Base-by-base conservation (phyloP, 805 yeast genomes). In the Wickerhamomyces sydowiorum region DNA sequence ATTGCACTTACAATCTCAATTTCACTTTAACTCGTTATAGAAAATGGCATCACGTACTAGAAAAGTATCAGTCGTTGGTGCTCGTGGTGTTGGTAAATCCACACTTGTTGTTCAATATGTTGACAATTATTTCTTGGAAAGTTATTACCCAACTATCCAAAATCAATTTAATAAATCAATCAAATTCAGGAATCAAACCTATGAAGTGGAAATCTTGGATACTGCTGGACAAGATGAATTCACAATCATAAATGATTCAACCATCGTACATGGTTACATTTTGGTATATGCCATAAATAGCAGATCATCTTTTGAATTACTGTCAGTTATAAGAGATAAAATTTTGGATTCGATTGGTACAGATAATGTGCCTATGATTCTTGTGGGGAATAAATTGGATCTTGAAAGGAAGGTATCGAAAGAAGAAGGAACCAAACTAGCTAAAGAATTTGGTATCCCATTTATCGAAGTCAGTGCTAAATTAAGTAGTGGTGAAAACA, bases 191-290 rank as follows among this genome's bases (percentile, higher is more conserved):
- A 84, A 83, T 47, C 82, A 80, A 51, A 86, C 82, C 41, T 89
- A 84, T 59, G 80, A 81, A 40, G 77, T 90, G 21, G 96, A 88
- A 60, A 85, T 89, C 41, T 67, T 88, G 46, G 97, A 89, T 57
- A 89, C 96, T 0, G 96, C 96, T 1, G 96, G 96, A 7, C 95
- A 87, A 66, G 96, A 88, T 62, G 96, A 88, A 66, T 86, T 82
- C 59, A 76, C 87, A 38, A 78, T 86, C 49, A 75, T 89, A 63
- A 85, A 80, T 53, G 87, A 85, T 61, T 84, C 85, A 52, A 82
- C 85, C 42, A 65, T 86, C 38, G 82, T 84, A 37, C 93, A 86
- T 55, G 97, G 96, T 1, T 85, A 85, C 57, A 67, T 89, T 35
- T 64, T 90, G 34, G 86, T 87, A 36, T 89, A 86, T 64, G 83